A percentile compares a stretch with the other conserved stretches of the same genome.
phyloP scores from a whole-genome alignment of 2,329 filamentous ascomycete genomes.

The Gliomastix tumulicola region DNA sequence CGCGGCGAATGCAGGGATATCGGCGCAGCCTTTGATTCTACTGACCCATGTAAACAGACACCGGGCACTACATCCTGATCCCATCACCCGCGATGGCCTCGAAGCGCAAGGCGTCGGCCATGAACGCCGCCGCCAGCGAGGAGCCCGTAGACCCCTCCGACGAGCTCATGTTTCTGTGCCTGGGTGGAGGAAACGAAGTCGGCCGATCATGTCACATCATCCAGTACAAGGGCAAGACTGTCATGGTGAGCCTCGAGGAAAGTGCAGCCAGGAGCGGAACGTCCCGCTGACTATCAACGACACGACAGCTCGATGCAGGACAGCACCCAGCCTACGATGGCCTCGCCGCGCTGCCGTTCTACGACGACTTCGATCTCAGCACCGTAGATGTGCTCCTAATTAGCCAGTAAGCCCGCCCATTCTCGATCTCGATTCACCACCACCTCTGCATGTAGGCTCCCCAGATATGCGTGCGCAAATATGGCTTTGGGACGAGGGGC shows the following conservation, averaged over 20 bases:
- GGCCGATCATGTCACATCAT: conserved; percentile 96
- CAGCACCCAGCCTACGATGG: conserved; percentile 97
- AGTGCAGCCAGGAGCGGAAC: not conserved
- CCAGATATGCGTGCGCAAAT: no score
- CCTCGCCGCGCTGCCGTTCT: conserved; percentile 88
- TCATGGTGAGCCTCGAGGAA: conserved; percentile 68
- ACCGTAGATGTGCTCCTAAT: conserved; percentile 95
- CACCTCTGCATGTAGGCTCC: no score
- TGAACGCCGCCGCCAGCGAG: conserved; percentile 60
- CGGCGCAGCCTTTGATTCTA: no score
- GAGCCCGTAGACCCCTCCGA: conserved; percentile 90
- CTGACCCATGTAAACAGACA: no score
- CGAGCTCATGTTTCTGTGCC: conserved; percentile 86
- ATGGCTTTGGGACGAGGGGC: no score
- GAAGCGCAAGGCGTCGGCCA: conserved; percentile 79
- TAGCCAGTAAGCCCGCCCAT: conserved; percentile 75
- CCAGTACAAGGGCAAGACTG: conserved; percentile 98
- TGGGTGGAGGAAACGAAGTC: conserved; percentile 95
- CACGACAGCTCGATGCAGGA: conserved; percentile 77
- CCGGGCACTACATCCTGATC: no score
- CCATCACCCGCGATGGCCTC: conserved; percentile 60
- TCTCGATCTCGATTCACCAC: no score
- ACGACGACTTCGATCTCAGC: conserved; percentile 96
- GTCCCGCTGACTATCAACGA: conserved; percentile 2
- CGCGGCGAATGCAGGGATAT: no score